Evolutionary conservation across 176 grass and related monocot genomes (phyloP).

Genomic region (Elaeis guineensis): DNA sequence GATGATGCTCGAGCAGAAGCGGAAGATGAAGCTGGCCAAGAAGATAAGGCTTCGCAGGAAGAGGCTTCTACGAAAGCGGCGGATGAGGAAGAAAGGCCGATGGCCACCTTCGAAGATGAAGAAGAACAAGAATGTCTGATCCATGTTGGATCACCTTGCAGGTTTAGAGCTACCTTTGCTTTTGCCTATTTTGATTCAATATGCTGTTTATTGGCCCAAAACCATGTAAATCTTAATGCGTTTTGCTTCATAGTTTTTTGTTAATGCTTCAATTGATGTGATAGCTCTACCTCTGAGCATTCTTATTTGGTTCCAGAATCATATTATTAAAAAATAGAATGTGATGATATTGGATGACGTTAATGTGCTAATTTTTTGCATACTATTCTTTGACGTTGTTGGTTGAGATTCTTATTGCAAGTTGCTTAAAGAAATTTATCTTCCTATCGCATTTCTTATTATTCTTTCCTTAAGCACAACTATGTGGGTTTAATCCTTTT

Average conservation of each 20-base stretch:
- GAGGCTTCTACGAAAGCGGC: constrained; percentile 67
- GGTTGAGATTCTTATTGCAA: no score
- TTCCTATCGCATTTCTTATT: no score
- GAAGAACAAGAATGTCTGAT: constrained; percentile 64
- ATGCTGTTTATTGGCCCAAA: neutral
- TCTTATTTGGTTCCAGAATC: neutral
- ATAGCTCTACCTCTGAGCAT: neutral
- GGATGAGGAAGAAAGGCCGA: constrained; percentile 76
- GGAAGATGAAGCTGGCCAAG: constrained; percentile 56
- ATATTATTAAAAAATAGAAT: no score
- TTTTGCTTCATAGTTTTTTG: neutral
- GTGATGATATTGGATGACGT: no score
- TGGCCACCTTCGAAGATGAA: constrained; percentile 86
- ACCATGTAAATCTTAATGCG: neutral
- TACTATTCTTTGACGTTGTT: no score
- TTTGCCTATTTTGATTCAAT: neutral
- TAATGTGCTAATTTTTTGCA: no score
- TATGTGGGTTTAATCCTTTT: no score
- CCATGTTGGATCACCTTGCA: neutral
- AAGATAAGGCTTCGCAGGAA: constrained; percentile 60
- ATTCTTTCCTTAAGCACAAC: no score
- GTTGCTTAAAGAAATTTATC: no score
- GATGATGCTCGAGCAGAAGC: constrained; percentile 52
- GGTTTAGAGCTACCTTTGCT: neutral
- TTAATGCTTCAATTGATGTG: no score